Evolutionary conservation across 106 monocot genomes (phyloP).

Genomic region (Phalaenopsis aphrodite): DNA sequence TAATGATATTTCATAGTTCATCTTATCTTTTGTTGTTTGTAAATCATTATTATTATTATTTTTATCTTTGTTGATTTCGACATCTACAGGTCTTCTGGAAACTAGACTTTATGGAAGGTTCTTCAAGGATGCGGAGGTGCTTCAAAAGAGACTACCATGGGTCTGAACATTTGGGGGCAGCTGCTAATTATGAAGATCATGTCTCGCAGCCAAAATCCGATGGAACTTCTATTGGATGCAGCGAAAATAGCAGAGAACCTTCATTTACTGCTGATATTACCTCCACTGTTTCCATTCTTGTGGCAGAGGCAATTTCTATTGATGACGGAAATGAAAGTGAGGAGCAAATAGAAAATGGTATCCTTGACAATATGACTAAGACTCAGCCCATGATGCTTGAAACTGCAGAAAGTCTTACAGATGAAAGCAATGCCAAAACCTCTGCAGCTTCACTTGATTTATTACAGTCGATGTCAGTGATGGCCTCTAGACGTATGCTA

Average conservation of each 20-base stretch:
- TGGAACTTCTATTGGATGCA: constrained; percentile 18
- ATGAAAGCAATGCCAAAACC: constrained; percentile 29
- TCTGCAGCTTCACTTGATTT: constrained; percentile 37
- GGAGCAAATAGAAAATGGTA: constrained; percentile 50
- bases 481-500: constrained; percentile 51
- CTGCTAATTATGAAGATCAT: constrained; percentile 79
- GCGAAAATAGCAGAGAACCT: constrained; percentile 22
- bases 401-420: constrained; percentile 22
- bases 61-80: constrained; percentile 4
- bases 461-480: constrained; percentile 29
- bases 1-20: not conserved
- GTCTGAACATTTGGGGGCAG: constrained; percentile 78
- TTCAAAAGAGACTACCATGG: constrained; percentile 79
- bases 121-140: constrained; percentile 86
- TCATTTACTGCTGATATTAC: constrained; percentile 41
- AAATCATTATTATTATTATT: not conserved
- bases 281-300: constrained; percentile 59
- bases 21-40: not conserved
- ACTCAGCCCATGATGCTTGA: constrained; percentile 30
- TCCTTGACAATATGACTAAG: constrained; percentile 18
- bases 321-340: constrained; percentile 64
- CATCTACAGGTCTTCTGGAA: constrained; percentile 76
- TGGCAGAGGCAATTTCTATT: constrained; percentile 63
- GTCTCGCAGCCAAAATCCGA: constrained; percentile 19
- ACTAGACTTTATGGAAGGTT: constrained; percentile 76